A percentile compares a stretch with the other conserved stretches of the same genome.
Evolutionary conservation across 768 basidiomycete genomes (phyloP).

Genomic region (Boletellus sp.): DNA sequence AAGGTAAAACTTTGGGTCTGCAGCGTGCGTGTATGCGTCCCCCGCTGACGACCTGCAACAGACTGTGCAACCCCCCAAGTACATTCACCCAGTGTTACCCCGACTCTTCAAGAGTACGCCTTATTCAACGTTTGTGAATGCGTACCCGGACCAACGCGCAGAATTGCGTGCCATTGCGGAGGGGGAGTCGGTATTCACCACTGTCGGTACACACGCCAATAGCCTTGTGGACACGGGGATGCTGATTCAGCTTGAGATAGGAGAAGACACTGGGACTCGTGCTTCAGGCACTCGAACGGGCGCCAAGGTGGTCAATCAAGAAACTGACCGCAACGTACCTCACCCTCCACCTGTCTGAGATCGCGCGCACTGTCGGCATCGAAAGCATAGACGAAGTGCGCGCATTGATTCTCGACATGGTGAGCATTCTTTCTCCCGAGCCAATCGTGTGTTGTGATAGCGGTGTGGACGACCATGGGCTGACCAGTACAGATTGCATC

Average conservation of each 20-base stretch:
- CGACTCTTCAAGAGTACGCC: slow-evolving; percentile 65
- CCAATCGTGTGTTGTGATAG: too few species aligned
- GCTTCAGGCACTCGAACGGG: slow-evolving; percentile 59
- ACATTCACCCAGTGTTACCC: slow-evolving; percentile 55
- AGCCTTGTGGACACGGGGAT: not conserved
- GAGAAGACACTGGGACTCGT: slow-evolving; percentile 75
- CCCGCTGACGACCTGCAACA: slow-evolving; percentile 6
- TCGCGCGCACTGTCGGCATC: slow-evolving; percentile 46
- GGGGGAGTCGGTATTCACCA: slow-evolving; percentile 53
- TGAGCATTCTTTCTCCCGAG: slow-evolving; percentile 34
- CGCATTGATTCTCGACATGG: slow-evolving; percentile 69
- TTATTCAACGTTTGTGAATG: slow-evolving; percentile 59
- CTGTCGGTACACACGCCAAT: slow-evolving; percentile 36
- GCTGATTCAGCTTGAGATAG: slow-evolving; percentile 32
- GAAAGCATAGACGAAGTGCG: slow-evolving; percentile 53
- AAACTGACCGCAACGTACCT: slow-evolving; percentile 82
- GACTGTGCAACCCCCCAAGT: slow-evolving; percentile 61
- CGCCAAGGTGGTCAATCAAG: slow-evolving; percentile 75
- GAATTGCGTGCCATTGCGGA: slow-evolving; percentile 45
- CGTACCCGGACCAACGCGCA: slow-evolving; percentile 57
- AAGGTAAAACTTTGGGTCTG: slow-evolving; percentile 43
- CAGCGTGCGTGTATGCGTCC: too few species aligned
- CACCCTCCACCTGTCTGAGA: slow-evolving; percentile 70
- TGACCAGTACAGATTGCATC: slow-evolving; percentile 54
- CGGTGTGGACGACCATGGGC: not conserved